A percentile compares a stretch with the other conserved stretches of the same genome.
Evolutionary conservation across 2,329 filamentous ascomycete species (phyloP).

Genomic region (Ascochyta koolunga): DNA sequence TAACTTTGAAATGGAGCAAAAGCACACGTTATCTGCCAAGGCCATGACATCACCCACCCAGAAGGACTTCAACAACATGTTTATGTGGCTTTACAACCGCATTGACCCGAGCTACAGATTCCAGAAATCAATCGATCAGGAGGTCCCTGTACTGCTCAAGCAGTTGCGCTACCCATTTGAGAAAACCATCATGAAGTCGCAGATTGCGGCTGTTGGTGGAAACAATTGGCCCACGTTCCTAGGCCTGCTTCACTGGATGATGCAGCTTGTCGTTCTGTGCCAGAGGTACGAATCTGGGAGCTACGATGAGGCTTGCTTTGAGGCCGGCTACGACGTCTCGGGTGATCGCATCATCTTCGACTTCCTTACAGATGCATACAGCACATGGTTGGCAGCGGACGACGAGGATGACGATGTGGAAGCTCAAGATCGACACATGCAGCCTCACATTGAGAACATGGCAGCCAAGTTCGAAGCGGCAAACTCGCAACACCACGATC

Average conservation of each 20-base stretch:
- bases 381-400: constrained; percentile 89
- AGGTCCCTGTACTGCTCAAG: constrained; percentile 90
- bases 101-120: constrained; percentile 95
- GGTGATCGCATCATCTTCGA: constrained; percentile 94
- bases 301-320: constrained; percentile 89
- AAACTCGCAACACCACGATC: constrained; percentile 83
- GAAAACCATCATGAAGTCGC: constrained; percentile 93
- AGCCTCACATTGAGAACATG: constrained; percentile 88
- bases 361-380: constrained; percentile 87
- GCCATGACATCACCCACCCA: constrained; percentile 93
- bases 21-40: constrained; percentile 88
- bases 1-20: constrained; percentile 98
- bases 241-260: constrained; percentile 96
- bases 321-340: constrained; percentile 84
- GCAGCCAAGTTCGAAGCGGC: constrained; percentile 82
- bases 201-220: constrained; percentile 91
- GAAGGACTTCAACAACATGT: constrained; percentile 98
- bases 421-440: constrained; percentile 69
- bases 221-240: constrained; percentile 98
- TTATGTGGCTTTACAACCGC: constrained; percentile 95
- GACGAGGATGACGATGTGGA: constrained; percentile 78
- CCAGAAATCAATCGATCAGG: constrained; percentile 91
- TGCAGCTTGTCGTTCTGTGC: constrained; percentile 95
- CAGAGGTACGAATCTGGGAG: constrained; percentile 78
- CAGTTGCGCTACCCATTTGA: constrained; percentile 95